Base-by-base conservation (phyloP, 306 rosid species). In the Cercis canadensis region DNA sequence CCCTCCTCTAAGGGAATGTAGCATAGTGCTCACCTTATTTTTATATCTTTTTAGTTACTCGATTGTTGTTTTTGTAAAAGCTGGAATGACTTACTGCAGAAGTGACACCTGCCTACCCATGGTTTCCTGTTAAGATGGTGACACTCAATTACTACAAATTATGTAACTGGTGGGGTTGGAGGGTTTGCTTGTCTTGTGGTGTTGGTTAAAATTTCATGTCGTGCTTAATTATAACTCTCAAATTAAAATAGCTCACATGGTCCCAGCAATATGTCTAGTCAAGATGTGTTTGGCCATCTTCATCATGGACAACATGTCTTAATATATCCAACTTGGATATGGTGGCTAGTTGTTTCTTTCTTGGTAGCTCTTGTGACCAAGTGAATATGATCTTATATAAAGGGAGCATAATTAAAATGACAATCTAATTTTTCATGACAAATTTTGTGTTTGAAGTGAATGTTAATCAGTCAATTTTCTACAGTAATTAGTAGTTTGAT, bases 201-300 rank as follows among this genome's bases (percentile, higher is more conserved):
- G 84, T 82, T 70, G 64, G 88, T 88, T 85, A 74, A 66, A 77
- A 77, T 69, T 81, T 85, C 83, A 29, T 75, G 71, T 83, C 88
- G 78, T 15, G 65, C 65, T 46, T 57, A 62, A 66, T 57, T 73
- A 46, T 39, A 31, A 18, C 40, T 57, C 31, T 36, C 62, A 64
- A 47, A 63, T 65, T 9, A 6, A 51, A 24, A 57, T 44, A 63
- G 29, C 7, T n/a, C 21, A 45, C 2, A n/a, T 70, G 92, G 85
- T 73, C 86, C 89, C 80, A 53, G 8, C 15, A 21, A 71, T 60
- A 40, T 45, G n/a, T 61, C 11, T 10, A 18, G 69, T 49, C 55
- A 45, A 44, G 32, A 44, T 70, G 66, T 77, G 83, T 52, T 77
- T 74, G 60, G 81, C 80, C 80, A 59, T 76, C 69, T 45, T 83